Conservation (phyloP, 2,329 filamentous ascomycete species). For the Xylaria sp. region DNA sequence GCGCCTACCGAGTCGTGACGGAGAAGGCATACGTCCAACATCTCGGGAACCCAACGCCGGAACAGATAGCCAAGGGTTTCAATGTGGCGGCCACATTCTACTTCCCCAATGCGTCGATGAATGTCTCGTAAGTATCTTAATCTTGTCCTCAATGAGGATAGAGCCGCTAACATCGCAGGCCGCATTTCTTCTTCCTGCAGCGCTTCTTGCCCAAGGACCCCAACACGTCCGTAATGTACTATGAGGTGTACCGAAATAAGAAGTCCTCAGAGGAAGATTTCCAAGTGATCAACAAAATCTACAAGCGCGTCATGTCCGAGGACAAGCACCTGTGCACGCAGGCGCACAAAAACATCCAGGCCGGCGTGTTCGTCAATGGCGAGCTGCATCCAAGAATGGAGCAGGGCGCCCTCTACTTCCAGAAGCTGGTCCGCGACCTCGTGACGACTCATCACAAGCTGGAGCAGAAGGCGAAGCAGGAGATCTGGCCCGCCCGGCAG, state of each 20-base stretch:
- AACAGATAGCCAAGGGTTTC: constrained; percentile 18
- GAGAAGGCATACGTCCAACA: constrained; percentile 47
- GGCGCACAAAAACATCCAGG: constrained; percentile 56
- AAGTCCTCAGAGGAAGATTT: constrained; percentile 55
- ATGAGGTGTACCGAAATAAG: constrained; percentile 60
- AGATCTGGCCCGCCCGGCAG: constrained; percentile 48
- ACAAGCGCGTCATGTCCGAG: constrained; percentile 59
- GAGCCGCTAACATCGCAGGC: constrained; percentile 36
- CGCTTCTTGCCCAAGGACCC: constrained; percentile 53
- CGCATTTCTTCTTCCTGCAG: constrained; percentile 58
- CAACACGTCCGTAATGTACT: constrained; percentile 49
- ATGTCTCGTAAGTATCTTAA: constrained; percentile 17
- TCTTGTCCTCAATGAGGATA: neutral
- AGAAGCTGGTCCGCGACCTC: constrained; percentile 44
- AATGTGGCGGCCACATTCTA: constrained; percentile 21
- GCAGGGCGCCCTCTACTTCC: constrained; percentile 54
- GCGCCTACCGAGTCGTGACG: constrained; percentile 48
- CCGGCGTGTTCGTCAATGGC: constrained; percentile 57
- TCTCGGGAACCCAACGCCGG: constrained; percentile 16
- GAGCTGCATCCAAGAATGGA: constrained; percentile 58
- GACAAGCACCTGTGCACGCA: constrained; percentile 58
- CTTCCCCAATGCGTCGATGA: constrained; percentile 21
- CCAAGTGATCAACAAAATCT: constrained; percentile 51
- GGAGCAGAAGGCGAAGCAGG: constrained; percentile 40
- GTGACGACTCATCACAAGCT: constrained; percentile 43